These are phyloP conservation scores for Geranomyces michiganensis DNA, from an alignment of 192 early-diverging fungal species.

Conservation along the genomic window DNA sequence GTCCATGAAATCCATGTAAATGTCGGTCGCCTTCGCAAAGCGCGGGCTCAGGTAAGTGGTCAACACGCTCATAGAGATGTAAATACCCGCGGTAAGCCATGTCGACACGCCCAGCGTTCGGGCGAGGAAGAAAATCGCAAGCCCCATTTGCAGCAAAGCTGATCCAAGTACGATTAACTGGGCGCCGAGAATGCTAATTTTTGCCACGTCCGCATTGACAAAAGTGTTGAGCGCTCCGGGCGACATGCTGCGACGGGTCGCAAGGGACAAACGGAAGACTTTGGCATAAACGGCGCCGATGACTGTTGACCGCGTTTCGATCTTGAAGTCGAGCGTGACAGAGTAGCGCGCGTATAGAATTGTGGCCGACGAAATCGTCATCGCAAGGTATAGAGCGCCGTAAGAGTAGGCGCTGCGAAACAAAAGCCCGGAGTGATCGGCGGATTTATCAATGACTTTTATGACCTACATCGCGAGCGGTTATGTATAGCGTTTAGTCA, in stretches of 20 bases:
- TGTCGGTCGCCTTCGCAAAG: neutral
- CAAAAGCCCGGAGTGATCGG: slow-evolving; percentile 17
- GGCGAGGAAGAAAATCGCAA: slow-evolving; percentile 5
- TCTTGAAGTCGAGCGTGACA: neutral
- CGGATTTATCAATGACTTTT: neutral
- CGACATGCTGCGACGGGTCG: slow-evolving; percentile 8
- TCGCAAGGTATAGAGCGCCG: neutral
- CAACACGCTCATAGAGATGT: neutral
- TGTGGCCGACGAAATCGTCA: neutral
- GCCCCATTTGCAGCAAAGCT: neutral
- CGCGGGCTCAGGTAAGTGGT: neutral
- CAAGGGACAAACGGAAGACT: slow-evolving; percentile 28
- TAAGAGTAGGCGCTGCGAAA: neutral
- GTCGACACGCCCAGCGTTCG: neutral
- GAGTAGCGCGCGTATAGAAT: slow-evolving; percentile 1
- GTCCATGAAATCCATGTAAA: slow-evolving; percentile 4
- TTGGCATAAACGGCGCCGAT: slow-evolving; percentile 39
- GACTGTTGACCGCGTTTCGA: slow-evolving; percentile 7
- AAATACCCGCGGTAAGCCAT: slow-evolving; percentile 18
- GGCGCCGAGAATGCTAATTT: neutral
- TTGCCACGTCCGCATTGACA: neutral
- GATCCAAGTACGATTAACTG: neutral
- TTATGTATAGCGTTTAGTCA: too few species aligned
- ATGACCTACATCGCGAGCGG: slow-evolving; percentile 7
- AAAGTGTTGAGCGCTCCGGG: slow-evolving; percentile 14